phyloP scores from a whole-genome alignment of 1,139 yeast species.

The Pichia sp. region DNA sequence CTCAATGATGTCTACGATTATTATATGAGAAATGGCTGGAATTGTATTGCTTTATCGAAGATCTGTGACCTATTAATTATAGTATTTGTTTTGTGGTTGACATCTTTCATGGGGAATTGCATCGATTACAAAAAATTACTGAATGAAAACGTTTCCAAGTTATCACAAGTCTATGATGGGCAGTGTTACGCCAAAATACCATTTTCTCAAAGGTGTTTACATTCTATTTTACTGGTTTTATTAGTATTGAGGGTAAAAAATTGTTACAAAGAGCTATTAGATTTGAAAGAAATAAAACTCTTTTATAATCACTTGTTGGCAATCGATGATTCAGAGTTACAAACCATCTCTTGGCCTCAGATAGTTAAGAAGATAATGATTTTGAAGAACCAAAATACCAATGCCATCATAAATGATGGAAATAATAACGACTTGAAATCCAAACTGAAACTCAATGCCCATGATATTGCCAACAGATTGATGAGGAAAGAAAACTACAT shows the following conservation, averaged over 20 bases:
- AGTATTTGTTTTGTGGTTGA: conserved; percentile 72
- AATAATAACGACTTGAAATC: conserved; percentile 54
- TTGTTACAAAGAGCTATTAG: conserved; percentile 48
- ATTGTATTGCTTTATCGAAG: conserved; percentile 66
- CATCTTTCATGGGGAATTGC: conserved; percentile 81
- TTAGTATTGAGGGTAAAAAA: conserved; percentile 59
- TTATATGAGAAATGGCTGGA: conserved; percentile 79
- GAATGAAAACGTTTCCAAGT: conserved; percentile 24
- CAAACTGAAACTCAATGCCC: conserved; percentile 78
- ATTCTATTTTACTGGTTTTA: conserved; percentile 59
- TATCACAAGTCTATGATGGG: conserved; percentile 45
- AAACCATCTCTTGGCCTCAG: conserved; percentile 90
- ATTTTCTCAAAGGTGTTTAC: conserved; percentile 48
- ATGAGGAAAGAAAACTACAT: conserved; percentile 93
- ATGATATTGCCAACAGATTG: conserved; percentile 89
- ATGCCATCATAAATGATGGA: conserved; percentile 56
- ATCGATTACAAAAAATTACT: conserved; percentile 48
- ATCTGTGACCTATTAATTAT: conserved; percentile 66
- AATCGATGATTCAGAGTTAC: conserved; percentile 74
- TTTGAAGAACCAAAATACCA: conserved; percentile 62
- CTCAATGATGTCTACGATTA: conserved; percentile 78
- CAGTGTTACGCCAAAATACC: conserved; percentile 56
- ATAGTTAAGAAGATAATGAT: conserved; percentile 75
- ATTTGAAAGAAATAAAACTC: conserved; percentile 57
- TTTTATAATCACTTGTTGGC: conserved; percentile 65